Evolutionary conservation across 371 early-diverging fungal species (phyloP), one percentile per base, ranked within the genome.

Genomic region (Mycotypha africana): DNA sequence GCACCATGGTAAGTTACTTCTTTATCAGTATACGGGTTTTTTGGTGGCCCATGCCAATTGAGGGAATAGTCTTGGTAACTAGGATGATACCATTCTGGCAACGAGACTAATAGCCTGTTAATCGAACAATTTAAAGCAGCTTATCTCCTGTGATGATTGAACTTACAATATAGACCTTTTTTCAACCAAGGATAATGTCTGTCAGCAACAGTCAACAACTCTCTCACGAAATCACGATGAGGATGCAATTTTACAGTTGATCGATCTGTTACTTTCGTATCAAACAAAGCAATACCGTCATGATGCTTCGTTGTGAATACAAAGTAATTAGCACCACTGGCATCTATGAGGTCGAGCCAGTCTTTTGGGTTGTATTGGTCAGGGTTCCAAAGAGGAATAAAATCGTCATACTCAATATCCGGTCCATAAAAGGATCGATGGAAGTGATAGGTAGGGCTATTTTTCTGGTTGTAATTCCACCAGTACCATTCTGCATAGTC

Each of bases 401-500:
- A 67, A 14, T 56, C 54, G 32, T 67, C 67, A n/a, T 67, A 67
- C 4, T 40, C 44, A 25, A 62, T 49, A 9, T 67, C 33, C 6
- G 44, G 38, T 0, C 67, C 67, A 36, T 56, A 67, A 17, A 37
- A 35, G 9, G 53, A 20, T 0, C 49, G 44, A 34, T 67, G 67
- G 22, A 62, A 62, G 8, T 40, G 19, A 33, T 55, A 50, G 10
- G 64, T 52, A n/a, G 57, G 46, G 23, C 53, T 53, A 19, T 42
- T 22, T n/a, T 40, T 49, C 15, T 55, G 43, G 30, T 54, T 57
- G 43, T 55, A 43, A 17, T 60, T 56, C 54, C 61, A 60, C 67
- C 67, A 67, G 30, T 67, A 67, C 67, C 67, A 67, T 45, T 67
- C 67, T 21, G 56, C 53, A 35, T 67, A 67, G 12, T 46, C 41